phyloP scores from a whole-genome alignment of 2,329 filamentous ascomycete genomes.

The Dactylella cylindrospora region DNA sequence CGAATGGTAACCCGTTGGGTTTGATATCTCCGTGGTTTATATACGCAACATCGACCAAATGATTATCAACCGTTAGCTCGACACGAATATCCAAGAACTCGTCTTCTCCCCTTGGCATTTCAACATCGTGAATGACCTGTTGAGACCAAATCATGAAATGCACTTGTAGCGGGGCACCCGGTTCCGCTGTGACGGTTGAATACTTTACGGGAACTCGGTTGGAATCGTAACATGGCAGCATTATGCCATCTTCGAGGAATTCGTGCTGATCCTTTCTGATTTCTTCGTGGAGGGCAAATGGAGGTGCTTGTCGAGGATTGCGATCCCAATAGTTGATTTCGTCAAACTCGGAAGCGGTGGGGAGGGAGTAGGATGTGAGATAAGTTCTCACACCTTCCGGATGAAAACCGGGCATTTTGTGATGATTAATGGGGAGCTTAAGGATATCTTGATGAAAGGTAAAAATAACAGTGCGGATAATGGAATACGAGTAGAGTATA shows the following conservation, averaged over 20 bases:
- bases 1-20: constrained; percentile 19
- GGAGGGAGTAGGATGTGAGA: constrained; percentile 29
- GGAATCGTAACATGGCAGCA: constrained; percentile 22
- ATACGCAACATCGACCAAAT: constrained; percentile 24
- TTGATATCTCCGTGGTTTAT: constrained; percentile 18
- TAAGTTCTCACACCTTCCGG: constrained; percentile 23
- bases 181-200: constrained; percentile 15
- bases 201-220: constrained; percentile 21
- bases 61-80: constrained; percentile 16
- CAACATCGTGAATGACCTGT: constrained; percentile 34
- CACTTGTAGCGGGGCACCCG: constrained; percentile 28
- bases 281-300: constrained; percentile 22
- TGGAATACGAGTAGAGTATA: too few relatives aligned
- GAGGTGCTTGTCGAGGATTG: constrained; percentile 28
- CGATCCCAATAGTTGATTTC: constrained; percentile 3
- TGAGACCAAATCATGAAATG: constrained; percentile 38
- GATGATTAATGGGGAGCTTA: too few relatives aligned
- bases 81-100: constrained; percentile 35
- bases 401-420: constrained; percentile 37
- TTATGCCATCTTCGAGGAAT: constrained; percentile 15
- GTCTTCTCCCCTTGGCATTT: constrained; percentile 17
- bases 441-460: too few relatives aligned
- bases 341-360: constrained; percentile 17
- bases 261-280: constrained; percentile 22
- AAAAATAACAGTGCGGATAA: too few relatives aligned